Percentiles rank a stretch among this genome's conserved stretches.
These are phyloP conservation scores for Paraurostyla sp. DNA, from an alignment of 73 alveolate species.

Conservation along the genomic window DNA sequence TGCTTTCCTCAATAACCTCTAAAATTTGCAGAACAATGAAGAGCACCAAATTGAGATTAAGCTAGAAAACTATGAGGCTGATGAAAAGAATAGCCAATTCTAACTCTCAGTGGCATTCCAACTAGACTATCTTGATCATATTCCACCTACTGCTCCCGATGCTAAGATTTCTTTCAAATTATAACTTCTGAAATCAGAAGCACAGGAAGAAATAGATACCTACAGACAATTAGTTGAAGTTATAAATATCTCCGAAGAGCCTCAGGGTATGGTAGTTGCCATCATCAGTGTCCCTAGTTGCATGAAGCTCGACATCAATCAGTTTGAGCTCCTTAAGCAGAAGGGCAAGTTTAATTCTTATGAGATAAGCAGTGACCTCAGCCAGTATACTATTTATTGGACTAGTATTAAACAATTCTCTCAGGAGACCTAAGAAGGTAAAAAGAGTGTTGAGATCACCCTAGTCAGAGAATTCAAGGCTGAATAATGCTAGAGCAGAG, in stretches of 20 bases:
- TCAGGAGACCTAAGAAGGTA: not conserved
- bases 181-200: not conserved
- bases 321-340: conserved; percentile 40
- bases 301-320: conserved; percentile 48
- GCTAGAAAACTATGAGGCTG: not conserved
- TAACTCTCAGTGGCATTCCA: not conserved
- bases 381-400: conserved; percentile 67
- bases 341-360: conserved; percentile 38
- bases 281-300: conserved; percentile 66
- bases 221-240: not conserved
- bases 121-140: conserved; percentile 30
- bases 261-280: conserved; percentile 68
- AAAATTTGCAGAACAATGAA: not conserved
- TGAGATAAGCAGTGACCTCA: conserved; percentile 53
- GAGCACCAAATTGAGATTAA: not conserved
- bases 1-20: not conserved
- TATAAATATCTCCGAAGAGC: conserved; percentile 32
- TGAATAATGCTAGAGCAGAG: conserved; percentile 1
- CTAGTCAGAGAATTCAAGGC: conserved; percentile 6
- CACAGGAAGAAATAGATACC: too few relatives aligned
- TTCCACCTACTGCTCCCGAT: conserved; percentile 36
- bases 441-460: not conserved
- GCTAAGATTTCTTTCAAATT: conserved; percentile 15
- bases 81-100: not conserved
- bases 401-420: conserved; percentile 21